Base-by-base conservation (phyloP, 2,329 filamentous ascomycete species). In the Lizonia empirigonia region DNA sequence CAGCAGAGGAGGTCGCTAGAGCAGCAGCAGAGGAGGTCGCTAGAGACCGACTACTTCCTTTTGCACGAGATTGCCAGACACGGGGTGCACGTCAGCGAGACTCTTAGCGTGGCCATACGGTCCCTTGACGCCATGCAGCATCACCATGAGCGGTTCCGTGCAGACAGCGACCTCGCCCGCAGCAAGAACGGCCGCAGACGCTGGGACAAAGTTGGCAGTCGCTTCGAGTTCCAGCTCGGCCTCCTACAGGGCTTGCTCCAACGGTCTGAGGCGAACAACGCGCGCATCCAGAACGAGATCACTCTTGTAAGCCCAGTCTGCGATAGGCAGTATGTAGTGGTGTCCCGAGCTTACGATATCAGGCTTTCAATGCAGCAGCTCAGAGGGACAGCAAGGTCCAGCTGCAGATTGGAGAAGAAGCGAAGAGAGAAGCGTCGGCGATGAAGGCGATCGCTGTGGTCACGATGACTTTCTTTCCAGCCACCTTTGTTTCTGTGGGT, bases 381-480 rank as follows among this genome's bases (percentile, higher is more conserved):
- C 60, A 63, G 27, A 39, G 51, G 16, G 53, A 63, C 30, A 63
- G 56, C 40, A 59, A 35, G 45, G 34, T 59, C 13, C 53, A 59
- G 22, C 23, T 59, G 41, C 55, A 30, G 9, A 61, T 63, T 44
- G 60, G 55, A 34, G 49, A 60, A 37, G 58, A 57, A 49, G 55
- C 60, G 5, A 58, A 42, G 29, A 59, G 47, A 37, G 63, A 66
- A 23, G 45, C 56, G 5, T 49, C 58, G 18, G 50, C 55, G 24
- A 65, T 64, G 62, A 60, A 56, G 32, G 52, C 55, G 2, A 64
- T 65, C n/a, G 59, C 60, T 24, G 45, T 60, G 7, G 55, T 65
- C 23, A 62, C 59, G 7, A 59, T 63, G 53, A 49, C 59, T 13
- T 65, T 63, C 39, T 49, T 63, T 35, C 60, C 62, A 13, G 29